These are phyloP conservation scores for Phialocephala sp. DNA, from an alignment of 2,329 filamentous ascomycete species.

Conservation along the genomic window DNA sequence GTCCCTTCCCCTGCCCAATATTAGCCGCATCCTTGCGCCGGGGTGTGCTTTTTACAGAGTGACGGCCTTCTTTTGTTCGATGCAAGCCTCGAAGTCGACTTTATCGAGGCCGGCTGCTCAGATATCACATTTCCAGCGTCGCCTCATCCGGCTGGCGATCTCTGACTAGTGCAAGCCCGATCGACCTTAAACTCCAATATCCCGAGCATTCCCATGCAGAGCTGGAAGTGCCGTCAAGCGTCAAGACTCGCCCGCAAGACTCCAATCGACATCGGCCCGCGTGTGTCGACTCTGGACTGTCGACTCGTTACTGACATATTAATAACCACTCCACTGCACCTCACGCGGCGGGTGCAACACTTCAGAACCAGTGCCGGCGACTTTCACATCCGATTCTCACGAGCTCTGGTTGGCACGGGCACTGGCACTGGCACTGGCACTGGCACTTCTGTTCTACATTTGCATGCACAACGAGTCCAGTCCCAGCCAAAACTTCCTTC, in stretches of 20 bases:
- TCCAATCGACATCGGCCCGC: no score
- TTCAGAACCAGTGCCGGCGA: neutral
- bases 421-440: neutral
- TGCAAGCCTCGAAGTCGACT: conserved; percentile 2
- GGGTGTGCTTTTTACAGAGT: conserved; percentile 9
- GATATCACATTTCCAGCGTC: conserved; percentile 35
- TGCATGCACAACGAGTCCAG: conserved; percentile 4
- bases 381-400: no score
- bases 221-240: neutral
- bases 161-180: conserved; percentile 35
- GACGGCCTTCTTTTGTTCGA: conserved; percentile 11
- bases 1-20: conserved; percentile 7
- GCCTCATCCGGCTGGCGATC: conserved; percentile 37
- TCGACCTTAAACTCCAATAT: conserved; percentile 25
- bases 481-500: neutral
- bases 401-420: no score
- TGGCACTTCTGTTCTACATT: neutral
- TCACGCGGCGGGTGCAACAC: neutral
- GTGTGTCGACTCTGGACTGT: no score
- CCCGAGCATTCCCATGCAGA: neutral
- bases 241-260: neutral
- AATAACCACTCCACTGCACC: neutral
- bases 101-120: conserved; percentile 22
- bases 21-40: neutral
- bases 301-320: no score